Conservation (phyloP, 192 early-diverging fungal species). For the Paraglomus occultum region DNA sequence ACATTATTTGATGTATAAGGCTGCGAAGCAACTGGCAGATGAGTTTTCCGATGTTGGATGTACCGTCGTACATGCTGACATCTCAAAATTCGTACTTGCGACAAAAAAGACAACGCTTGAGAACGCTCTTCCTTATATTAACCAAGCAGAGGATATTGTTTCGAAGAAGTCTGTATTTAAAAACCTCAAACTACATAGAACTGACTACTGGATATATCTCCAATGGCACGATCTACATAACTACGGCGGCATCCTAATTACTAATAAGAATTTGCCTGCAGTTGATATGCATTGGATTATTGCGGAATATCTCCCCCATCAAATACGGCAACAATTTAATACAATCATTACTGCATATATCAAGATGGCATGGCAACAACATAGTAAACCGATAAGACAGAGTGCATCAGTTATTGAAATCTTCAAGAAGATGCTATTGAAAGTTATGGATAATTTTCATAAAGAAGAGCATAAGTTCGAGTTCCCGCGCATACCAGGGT, state of each 20-base stretch:
- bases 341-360: constrained; percentile 71
- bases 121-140: constrained; percentile 70
- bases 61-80: constrained; percentile 72
- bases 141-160: constrained; percentile 70
- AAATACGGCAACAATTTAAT: constrained; percentile 69
- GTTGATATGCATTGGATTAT: constrained; percentile 90
- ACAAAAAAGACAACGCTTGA: constrained; percentile 75
- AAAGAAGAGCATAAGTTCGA: constrained; percentile 9
- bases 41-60: constrained; percentile 80
- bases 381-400: constrained; percentile 34
- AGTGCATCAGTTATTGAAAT: constrained; percentile 37
- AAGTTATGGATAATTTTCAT: constrained; percentile 31
- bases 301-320: constrained; percentile 78
- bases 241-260: constrained; percentile 64
- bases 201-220: constrained; percentile 74
- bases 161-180: constrained; percentile 73
- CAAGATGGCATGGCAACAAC: constrained; percentile 45
- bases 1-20: constrained; percentile 86
- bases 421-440: constrained; percentile 57
- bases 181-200: constrained; percentile 64
- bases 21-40: constrained; percentile 78
- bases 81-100: constrained; percentile 77
- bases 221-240: constrained; percentile 94
- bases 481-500: constrained; percentile 76
- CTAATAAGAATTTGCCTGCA: constrained; percentile 12